Percentiles rank a stretch among this genome's conserved stretches.
phyloP scores from a whole-genome alignment of 2,329 filamentous ascomycete genomes.

The Talaromyces piceae region DNA sequence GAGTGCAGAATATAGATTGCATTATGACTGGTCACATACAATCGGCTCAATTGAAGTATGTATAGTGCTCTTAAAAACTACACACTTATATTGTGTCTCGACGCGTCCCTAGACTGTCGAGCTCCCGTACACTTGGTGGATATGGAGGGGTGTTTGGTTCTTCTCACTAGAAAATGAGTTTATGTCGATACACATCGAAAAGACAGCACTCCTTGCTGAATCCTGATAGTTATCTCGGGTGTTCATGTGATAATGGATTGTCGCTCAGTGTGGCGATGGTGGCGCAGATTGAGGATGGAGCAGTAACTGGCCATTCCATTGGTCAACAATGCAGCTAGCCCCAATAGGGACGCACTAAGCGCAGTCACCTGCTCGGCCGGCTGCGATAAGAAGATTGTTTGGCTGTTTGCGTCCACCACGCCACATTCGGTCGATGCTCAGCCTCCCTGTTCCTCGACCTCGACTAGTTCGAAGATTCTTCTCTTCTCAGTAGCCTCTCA shows the following conservation, averaged over 20 bases:
- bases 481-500: too few relatives aligned
- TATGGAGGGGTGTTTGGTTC: too few relatives aligned
- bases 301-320: background rate
- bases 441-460: background rate
- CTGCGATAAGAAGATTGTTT: background rate
- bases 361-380: background rate
- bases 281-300: background rate
- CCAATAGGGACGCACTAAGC: background rate
- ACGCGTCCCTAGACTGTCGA: too few relatives aligned
- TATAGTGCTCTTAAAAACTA: too few relatives aligned
- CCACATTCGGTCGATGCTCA: background rate
- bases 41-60: too few relatives aligned
- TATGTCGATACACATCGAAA: background rate
- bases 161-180: background rate
- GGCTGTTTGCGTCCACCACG: background rate
- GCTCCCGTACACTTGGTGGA: too few relatives aligned
- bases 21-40: too few relatives aligned
- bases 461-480: too few relatives aligned
- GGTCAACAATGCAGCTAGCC: background rate
- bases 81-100: too few relatives aligned
- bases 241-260: background rate
- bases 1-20: too few relatives aligned
- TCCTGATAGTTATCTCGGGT: too few relatives aligned
- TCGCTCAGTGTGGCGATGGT: background rate
- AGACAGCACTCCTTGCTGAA: too few relatives aligned